phyloP scores from a whole-genome alignment of 345 rosid species.

The Linum tenue region DNA sequence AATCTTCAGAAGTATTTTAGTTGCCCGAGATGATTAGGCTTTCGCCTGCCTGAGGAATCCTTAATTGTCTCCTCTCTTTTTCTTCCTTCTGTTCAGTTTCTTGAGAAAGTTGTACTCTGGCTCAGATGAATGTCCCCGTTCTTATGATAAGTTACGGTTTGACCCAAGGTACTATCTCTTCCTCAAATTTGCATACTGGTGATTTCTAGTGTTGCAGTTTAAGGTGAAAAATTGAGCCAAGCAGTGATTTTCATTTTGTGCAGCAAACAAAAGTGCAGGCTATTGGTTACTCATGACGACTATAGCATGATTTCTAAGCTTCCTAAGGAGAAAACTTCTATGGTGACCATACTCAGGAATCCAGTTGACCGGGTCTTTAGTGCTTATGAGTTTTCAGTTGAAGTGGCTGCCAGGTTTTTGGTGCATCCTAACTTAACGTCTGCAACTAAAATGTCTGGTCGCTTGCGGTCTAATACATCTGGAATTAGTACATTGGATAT shows the following conservation, averaged over 20 bases:
- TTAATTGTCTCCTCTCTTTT: conserved; percentile 8
- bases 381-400: conserved; percentile 87
- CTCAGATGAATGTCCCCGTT: conserved; percentile 76
- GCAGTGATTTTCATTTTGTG: conserved; percentile 16
- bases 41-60: neutral
- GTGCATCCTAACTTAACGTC: conserved; percentile 89
- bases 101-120: conserved; percentile 67
- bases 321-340: conserved; percentile 70
- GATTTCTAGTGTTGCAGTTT: neutral
- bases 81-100: conserved; percentile 45
- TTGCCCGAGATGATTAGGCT: neutral
- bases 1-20: conserved; percentile 2
- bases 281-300: conserved; percentile 89
- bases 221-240: neutral
- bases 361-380: conserved; percentile 85
- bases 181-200: neutral
- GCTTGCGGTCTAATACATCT: conserved; percentile 42
- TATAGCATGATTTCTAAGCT: conserved; percentile 84
- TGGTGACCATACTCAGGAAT: conserved; percentile 80
- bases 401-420: conserved; percentile 93
- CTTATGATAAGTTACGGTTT: conserved; percentile 82
- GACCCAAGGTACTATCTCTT: conserved; percentile 56
- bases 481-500: conserved; percentile 88
- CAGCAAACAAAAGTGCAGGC: conserved; percentile 69
- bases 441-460: conserved; percentile 56